phyloP scores from a whole-genome alignment of 1,284 basidiomycete species.

The Cryptococcus sp. region DNA sequence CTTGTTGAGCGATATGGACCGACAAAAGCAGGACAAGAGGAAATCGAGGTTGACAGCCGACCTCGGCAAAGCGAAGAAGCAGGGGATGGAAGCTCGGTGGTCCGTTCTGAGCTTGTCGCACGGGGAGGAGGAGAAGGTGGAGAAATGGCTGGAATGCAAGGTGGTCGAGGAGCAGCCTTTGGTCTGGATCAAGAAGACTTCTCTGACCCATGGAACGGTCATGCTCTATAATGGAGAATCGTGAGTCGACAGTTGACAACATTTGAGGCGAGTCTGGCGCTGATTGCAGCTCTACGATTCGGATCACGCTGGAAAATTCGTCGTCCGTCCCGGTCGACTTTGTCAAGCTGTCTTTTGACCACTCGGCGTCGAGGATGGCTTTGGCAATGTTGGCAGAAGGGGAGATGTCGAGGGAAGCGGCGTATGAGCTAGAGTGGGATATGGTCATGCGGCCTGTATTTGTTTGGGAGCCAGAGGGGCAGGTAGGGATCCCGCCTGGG shows the following conservation, averaged over 20 bases:
- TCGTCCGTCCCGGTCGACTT: constrained; percentile 77
- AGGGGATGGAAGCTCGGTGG: constrained; percentile 30
- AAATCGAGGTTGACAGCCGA: constrained; percentile 51
- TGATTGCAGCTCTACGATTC: constrained; percentile 62
- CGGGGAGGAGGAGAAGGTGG: not conserved
- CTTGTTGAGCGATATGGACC: constrained; percentile 63
- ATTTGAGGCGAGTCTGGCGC: not conserved
- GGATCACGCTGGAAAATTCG: constrained; percentile 81
- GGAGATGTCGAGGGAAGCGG: constrained; percentile 71
- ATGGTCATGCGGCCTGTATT: constrained; percentile 74
- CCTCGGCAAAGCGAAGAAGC: constrained; percentile 31
- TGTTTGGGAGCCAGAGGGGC: constrained; percentile 58
- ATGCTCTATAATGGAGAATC: constrained; percentile 92
- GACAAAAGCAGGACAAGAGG: constrained; percentile 52
- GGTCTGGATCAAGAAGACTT: constrained; percentile 76
- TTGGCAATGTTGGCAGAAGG: constrained; percentile 72
- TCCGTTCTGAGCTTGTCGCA: not conserved
- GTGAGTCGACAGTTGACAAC: constrained; percentile 48
- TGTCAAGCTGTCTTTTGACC: constrained; percentile 75
- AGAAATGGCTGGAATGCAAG: constrained; percentile 38
- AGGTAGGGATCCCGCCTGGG: constrained; percentile 60
- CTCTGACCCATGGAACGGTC: constrained; percentile 79
- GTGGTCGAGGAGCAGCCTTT: constrained; percentile 82
- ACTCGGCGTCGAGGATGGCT: constrained; percentile 73
- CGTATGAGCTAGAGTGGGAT: constrained; percentile 84